Percentiles rank a stretch among this genome's conserved stretches.
Evolutionary conservation across 495 filamentous ascomycete species (phyloP).

Genomic region (Tricharina praecox): DNA sequence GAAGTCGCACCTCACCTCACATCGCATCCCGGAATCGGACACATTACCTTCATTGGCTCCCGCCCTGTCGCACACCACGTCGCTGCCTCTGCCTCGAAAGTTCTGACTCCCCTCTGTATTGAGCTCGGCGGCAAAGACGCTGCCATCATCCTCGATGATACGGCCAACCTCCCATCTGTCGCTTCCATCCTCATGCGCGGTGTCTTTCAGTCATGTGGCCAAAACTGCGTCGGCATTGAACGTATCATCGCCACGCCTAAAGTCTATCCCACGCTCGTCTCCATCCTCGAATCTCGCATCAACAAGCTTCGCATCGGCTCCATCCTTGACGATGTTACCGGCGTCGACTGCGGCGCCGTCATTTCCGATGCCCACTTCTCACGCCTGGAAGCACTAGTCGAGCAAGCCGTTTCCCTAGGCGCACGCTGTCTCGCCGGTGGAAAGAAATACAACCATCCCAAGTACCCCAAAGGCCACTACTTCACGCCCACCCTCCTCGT

Average conservation of each 20-base stretch:
- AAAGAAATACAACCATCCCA: constrained; percentile 48
- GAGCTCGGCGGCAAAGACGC: constrained; percentile 96
- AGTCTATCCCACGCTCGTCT: constrained; percentile 54
- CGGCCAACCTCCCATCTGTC: constrained; percentile 44
- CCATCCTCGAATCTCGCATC: constrained; percentile 54
- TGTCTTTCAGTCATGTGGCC: constrained; percentile 87
- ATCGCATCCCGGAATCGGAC: constrained; percentile 63
- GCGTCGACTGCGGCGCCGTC: constrained; percentile 70
- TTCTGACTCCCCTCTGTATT: constrained; percentile 64
- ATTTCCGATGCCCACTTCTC: constrained; percentile 60
- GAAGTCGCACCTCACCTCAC: constrained; percentile 65
- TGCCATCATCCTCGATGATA: constrained; percentile 71
- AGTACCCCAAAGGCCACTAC: constrained; percentile 64
- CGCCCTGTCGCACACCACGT: constrained; percentile 75
- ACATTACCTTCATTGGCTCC: constrained; percentile 96
- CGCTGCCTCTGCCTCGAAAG: constrained; percentile 64
- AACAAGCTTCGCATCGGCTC: constrained; percentile 52
- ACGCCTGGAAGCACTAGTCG: constrained; percentile 52
- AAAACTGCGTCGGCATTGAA: constrained; percentile 97
- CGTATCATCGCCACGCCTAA: constrained; percentile 65
- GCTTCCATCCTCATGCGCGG: constrained; percentile 74
- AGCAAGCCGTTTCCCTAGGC: constrained; percentile 57
- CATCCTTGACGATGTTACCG: constrained; percentile 39
- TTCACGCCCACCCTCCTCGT: constrained; percentile 79
- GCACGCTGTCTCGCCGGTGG: constrained; percentile 72